phyloP scores from a whole-genome alignment of 2,329 filamentous ascomycete genomes.

The Alternaria rosae region DNA sequence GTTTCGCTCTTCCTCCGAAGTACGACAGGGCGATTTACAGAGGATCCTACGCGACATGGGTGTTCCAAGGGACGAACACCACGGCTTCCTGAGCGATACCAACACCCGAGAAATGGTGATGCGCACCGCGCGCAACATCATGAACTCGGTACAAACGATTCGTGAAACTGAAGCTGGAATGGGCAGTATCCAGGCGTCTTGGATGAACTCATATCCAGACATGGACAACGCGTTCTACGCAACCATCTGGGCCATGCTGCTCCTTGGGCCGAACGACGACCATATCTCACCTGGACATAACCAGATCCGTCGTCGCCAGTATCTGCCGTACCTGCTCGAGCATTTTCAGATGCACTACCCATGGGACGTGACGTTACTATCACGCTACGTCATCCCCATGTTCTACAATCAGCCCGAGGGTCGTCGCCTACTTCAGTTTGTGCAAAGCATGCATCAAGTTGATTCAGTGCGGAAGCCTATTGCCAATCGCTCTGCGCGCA shows the following conservation, averaged over 20 bases:
- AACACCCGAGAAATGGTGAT: constrained; percentile 72
- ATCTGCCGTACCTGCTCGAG: constrained; percentile 70
- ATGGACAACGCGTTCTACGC: constrained; percentile 72
- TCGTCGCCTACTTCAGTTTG: constrained; percentile 60
- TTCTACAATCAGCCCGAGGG: constrained; percentile 62
- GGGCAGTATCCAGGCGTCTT: constrained; percentile 31
- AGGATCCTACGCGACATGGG: constrained; percentile 65
- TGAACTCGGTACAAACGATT: constrained; percentile 69
- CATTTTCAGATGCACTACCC: constrained; percentile 71
- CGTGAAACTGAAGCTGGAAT: constrained; percentile 36
- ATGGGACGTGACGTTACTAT: constrained; percentile 75
- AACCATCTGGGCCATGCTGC: constrained; percentile 72
- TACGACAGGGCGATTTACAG: constrained; percentile 66
- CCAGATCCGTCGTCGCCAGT: constrained; percentile 58
- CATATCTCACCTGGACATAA: constrained; percentile 22
- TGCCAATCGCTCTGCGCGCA: constrained; percentile 18
- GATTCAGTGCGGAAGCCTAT: constrained; percentile 62
- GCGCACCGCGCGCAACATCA: constrained; percentile 81
- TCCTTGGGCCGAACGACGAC: constrained; percentile 48
- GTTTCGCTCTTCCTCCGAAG: constrained; percentile 73
- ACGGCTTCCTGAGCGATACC: constrained; percentile 69
- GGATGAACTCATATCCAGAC: constrained; percentile 52
- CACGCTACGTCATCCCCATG: constrained; percentile 71
- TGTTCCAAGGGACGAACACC: constrained; percentile 48
- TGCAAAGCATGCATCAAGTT: constrained; percentile 63